Conservation (phyloP, 257 asterid species). For the Fraxinus pennsylvanica region DNA sequence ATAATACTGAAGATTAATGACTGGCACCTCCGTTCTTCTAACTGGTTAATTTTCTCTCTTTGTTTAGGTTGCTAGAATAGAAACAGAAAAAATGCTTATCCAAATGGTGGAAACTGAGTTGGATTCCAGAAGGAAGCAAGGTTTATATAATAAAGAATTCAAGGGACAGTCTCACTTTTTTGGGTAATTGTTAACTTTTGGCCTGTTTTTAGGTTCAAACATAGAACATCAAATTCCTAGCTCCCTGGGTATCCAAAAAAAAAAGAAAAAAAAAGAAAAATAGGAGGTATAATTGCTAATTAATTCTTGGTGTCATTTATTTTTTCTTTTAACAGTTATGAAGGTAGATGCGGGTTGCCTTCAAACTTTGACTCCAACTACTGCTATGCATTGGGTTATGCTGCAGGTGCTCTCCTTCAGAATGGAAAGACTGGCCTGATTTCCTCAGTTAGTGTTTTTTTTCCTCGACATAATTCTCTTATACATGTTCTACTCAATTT, state of each 20-base stretch:
- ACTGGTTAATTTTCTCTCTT: neutral
- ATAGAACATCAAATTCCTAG: neutral
- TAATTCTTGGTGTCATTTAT: conserved; percentile 4
- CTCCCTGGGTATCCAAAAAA: neutral
- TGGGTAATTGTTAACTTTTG: conserved; percentile 49
- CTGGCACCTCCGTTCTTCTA: neutral
- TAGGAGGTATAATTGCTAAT: neutral
- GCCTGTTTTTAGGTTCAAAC: neutral
- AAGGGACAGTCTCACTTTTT: conserved; percentile 95
- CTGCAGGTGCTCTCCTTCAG: conserved; percentile 39
- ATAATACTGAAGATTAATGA: neutral
- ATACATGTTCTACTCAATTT: neutral
- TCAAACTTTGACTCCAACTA: conserved; percentile 79
- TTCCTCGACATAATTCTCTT: neutral
- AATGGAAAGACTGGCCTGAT: conserved; percentile 42
- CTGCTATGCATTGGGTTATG: conserved; percentile 66
- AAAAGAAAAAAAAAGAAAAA: neutral
- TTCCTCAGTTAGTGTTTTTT: conserved; percentile 51
- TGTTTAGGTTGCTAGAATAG: conserved; percentile 70
- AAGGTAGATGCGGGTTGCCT: conserved; percentile 95
- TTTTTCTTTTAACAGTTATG: conserved; percentile 41
- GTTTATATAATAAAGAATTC: conserved; percentile 65
- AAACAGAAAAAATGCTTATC: conserved; percentile 88
- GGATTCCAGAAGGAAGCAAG: conserved; percentile 65
- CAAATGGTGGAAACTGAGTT: conserved; percentile 98